Base-by-base conservation (phyloP, 129 eudicot genomes). In the Gnaphalium uliginosum region DNA sequence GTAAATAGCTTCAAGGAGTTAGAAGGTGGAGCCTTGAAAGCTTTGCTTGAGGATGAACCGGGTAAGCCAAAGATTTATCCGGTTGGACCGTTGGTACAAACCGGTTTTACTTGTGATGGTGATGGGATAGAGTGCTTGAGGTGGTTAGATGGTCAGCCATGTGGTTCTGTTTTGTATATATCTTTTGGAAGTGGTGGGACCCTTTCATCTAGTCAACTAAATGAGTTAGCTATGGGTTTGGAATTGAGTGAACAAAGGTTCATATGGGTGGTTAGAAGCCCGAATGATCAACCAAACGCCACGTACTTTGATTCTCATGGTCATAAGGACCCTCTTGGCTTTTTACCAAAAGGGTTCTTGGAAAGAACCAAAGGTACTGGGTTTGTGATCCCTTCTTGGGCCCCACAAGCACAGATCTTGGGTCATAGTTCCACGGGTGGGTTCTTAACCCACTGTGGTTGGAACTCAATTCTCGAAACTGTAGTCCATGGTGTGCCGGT, bases 171-270 rank as follows among this genome's bases (percentile, higher is more conserved):
- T n/a, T 67, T 87, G 67, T 87, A 60, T 57, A 76, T 87, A 17
- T 83, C 88, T 18, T 89, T 89, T 76, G 96, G 96, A 58, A 87
- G 92, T 71, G 96, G 92, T 19, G 96, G 92, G 26, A 83, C 92
- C 59, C 82, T 89, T 13, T 82, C 88, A 2, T 22, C 17, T 24
- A 73, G 71, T 15, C 96, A 89, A 46, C 76, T 85, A 4, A 72
- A 26, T 35, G 92, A 87, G 54, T 39, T 87, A 24, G 90, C 92
- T 15, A 30, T 71, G 64, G 90, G 92, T 23, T 76, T 89, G 67
- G 92, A 89, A 46, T 25, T 80, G 80, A 89, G 96, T 61, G 85
- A 78, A 17, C 86, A 85, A 23, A 78, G 92, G 60, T 87, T 89
- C 68, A 23, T 89, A 11, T 83, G 86, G 89, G 86, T 89, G 1